Evolutionary conservation across 2,329 filamentous ascomycete genomes (phyloP).

Genomic region (Cercospora beticola): DNA sequence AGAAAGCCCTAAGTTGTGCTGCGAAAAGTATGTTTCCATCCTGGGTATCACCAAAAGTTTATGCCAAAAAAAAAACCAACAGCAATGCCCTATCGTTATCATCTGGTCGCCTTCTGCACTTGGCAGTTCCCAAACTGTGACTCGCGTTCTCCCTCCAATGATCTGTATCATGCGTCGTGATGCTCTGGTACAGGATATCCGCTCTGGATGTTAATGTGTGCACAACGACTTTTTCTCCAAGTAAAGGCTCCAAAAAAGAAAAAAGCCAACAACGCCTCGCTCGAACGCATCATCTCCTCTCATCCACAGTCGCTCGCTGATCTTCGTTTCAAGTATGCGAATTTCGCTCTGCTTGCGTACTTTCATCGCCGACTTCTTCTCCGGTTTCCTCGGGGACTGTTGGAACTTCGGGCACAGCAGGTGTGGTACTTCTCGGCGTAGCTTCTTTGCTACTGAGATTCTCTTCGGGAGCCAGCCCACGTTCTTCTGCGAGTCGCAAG

Average conservation of each 20-base stretch:
- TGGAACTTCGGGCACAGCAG: neutral
- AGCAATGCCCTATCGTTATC: neutral
- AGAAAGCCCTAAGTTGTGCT: neutral
- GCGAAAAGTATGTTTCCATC: neutral
- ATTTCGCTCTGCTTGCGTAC: neutral
- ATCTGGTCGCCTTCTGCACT: neutral
- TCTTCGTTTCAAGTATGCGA: neutral
- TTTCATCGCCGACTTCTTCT: neutral
- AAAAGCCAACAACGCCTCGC: conserved; percentile 5
- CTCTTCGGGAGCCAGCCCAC: conserved; percentile 46
- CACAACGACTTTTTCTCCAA: too few relatives aligned
- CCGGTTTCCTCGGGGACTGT: neutral
- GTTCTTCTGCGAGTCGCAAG: conserved; percentile 53
- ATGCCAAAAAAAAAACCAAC: neutral
- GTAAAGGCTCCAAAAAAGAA: neutral
- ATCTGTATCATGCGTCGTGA: neutral
- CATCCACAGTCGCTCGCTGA: neutral
- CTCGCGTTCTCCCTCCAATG: neutral
- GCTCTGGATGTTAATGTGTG: neutral
- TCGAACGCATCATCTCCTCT: neutral
- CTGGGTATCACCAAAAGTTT: neutral
- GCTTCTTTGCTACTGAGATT: conserved; percentile 32
- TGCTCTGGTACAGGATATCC: neutral
- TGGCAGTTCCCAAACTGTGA: neutral
- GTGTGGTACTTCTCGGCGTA: conserved; percentile 20